Evolutionary conservation across 352 stramenopile genomes (phyloP), one percentile per base, ranked within the genome.

Genomic region (Phytopythium ostracodes): DNA sequence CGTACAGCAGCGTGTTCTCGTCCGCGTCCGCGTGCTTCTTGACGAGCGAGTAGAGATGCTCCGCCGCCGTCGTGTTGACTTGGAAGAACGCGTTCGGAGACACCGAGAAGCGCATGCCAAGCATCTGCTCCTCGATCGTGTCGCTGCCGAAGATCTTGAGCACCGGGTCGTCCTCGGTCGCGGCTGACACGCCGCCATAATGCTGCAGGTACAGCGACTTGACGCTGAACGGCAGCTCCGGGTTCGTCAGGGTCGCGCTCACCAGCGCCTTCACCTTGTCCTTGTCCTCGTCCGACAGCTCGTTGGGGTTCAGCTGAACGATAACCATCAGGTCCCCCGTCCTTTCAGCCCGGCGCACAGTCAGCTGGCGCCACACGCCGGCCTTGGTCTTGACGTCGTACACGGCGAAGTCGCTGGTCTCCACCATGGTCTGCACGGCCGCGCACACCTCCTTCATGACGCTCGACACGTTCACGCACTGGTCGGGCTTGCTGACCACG

Each of bases 31-130:
- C 79, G 60, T 89, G 84, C 46, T 98, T 76, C 56, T 97, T 90
- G n/a, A 99, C 92, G 62, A 98, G 86, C 52, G 87, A 84, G 76
- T 99, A 99, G 1, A 99, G 84, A 40, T 91, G 84, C 75, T 99
- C 96, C 0, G 97, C 97, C 51, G 91, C 93, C 44, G 72, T 72
- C 1, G 96, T 99, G 70, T 99, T 99, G 5, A 98, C 96, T 60
- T 98, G 91, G 77, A 98, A 98, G 76, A 98, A 98, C 4, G 94
- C 94, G 10, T 84, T 81, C 3, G 94, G 89, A 2, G 91, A 98
- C 31, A 98, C 84, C 7, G 71, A 84, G 69, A 98, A 98, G 49
- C 79, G 77, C 71, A 94, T 87, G n/a, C 79, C 89, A 25, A 96
- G 68, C 49, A 98, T 63, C 17, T 89, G 66, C 55, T 98, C 91